Percentiles rank a stretch among this genome's conserved stretches.
phyloP scores from a whole-genome alignment of 495 filamentous ascomycete species.

The Podospora appendiculata region DNA sequence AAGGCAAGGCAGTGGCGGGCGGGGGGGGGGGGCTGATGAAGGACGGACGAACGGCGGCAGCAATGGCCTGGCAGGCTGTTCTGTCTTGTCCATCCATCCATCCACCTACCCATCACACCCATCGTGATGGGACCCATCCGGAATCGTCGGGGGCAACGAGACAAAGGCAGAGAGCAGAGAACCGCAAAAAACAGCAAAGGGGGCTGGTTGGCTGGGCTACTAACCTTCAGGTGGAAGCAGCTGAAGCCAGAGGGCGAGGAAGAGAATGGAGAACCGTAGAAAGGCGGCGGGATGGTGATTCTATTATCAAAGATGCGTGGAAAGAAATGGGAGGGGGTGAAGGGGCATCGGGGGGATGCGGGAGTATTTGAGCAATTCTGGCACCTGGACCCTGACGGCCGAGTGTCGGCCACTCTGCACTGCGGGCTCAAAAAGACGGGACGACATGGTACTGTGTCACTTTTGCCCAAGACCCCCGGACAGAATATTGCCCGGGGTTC shows the following conservation, averaged over 20 bases:
- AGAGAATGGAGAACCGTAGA: slow-evolving; percentile 3
- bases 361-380: slow-evolving; percentile 32
- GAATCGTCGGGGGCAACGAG: too few relatives aligned
- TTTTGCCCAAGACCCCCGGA: slow-evolving; percentile 3
- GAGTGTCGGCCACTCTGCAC: slow-evolving; percentile 21
- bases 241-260: neutral
- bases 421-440: slow-evolving; percentile 11
- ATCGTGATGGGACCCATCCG: too few relatives aligned
- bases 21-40: too few relatives aligned
- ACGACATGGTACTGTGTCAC: slow-evolving; percentile 5
- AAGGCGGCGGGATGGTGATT: neutral
- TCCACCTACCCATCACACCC: too few relatives aligned
- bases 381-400: slow-evolving; percentile 13
- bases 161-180: too few relatives aligned
- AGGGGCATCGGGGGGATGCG: slow-evolving; percentile 7
- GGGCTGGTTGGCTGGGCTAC: neutral
- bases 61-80: too few relatives aligned
- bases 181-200: neutral
- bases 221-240: neutral
- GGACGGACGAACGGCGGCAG: too few relatives aligned
- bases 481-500: slow-evolving; percentile 11
- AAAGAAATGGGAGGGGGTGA: neutral
- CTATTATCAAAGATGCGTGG: neutral
- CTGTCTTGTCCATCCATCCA: too few relatives aligned
- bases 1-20: too few relatives aligned